phyloP scores from a whole-genome alignment of 1,284 basidiomycete species.

The Moesziomyces aphidis region DNA sequence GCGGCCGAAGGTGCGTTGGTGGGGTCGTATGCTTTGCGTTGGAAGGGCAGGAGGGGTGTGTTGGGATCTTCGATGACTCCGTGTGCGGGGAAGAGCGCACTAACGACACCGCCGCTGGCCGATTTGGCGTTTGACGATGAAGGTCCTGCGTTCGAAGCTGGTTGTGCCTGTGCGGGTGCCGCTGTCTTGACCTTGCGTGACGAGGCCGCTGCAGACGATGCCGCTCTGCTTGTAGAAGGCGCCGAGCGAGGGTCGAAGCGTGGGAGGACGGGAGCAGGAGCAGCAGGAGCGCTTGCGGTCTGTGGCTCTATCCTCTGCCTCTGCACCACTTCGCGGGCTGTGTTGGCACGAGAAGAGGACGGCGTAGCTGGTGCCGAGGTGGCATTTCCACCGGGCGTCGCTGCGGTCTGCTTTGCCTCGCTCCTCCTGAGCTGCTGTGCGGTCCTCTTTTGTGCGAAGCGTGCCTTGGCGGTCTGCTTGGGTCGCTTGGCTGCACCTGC shows the following conservation, averaged over 20 bases:
- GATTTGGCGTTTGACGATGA: slow-evolving; percentile 13
- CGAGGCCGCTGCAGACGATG: not conserved
- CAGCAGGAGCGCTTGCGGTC: slow-evolving; percentile 11
- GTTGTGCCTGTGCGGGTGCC: not conserved
- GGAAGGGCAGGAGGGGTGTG: slow-evolving; percentile 4
- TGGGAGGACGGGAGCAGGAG: slow-evolving; percentile 11
- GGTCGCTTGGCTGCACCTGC: slow-evolving; percentile 23
- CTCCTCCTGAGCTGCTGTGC: slow-evolving; percentile 30
- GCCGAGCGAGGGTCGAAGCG: slow-evolving; percentile 29
- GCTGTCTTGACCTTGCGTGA: slow-evolving; percentile 11
- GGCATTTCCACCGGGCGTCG: too few species aligned
- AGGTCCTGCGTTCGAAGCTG: slow-evolving; percentile 15
- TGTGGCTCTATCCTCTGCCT: slow-evolving; percentile 21
- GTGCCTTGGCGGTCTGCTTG: slow-evolving; percentile 44
- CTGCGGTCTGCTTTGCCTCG: slow-evolving; percentile 6
- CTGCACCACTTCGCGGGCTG: not conserved
- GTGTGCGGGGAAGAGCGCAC: slow-evolving; percentile 30
- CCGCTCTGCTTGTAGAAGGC: not conserved
- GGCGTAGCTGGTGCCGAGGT: not conserved
- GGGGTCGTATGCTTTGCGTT: slow-evolving; percentile 41
- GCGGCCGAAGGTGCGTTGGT: slow-evolving; percentile 64
- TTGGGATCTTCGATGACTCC: slow-evolving; percentile 33
- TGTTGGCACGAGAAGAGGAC: not conserved
- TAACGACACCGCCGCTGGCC: slow-evolving; percentile 21
- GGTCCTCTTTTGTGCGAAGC: slow-evolving; percentile 35